Base-by-base conservation (phyloP, 2,329 filamentous ascomycete genomes). In the Ophiostoma pallidulum region DNA sequence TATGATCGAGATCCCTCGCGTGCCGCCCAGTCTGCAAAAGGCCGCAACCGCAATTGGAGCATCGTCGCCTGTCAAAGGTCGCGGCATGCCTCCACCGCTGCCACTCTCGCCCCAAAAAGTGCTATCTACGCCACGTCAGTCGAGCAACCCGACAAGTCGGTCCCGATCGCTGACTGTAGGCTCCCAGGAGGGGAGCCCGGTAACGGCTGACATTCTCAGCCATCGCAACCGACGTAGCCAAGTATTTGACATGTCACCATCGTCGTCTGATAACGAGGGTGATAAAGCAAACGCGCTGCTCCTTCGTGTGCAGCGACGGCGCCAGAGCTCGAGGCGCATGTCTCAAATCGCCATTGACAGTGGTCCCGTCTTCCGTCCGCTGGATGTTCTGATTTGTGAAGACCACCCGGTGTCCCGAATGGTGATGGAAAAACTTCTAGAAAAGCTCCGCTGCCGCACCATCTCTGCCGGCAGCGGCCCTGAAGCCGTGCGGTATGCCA, bases 401-500 rank as follows among this genome's bases (percentile, higher is more conserved):
- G 92, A 98, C 59, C 92, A 98, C 62, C 92, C 92, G 0, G 91
- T 98, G 4, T 95, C 92, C 6, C 80, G 91, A 19, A 82, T 98
- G 71, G 91, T 98, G n/a, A 97, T 98, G 91, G 92, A 98, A 62
- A 92, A 94, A 58, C 70, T 98, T 8, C 75, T 98, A 45, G 92
- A 98, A 64, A 98, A 97, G 66, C 72, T 97, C 31, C 84, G 88
- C 31, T 98, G 92, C 59, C 86, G 92, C 36, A 96, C 91, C 8
- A 92, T 98, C 58, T 89, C 87, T 3, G 91, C 92, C 4, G 77
- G 83, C 3, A 95, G 90, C 57, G 92, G 92, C 1, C 83, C 87
- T 0, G 92, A 98, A 61, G 92, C 91, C 10, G 84, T 95, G 58
- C 81, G 91, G 19, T 95, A 92, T 65, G 89, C 92, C 24, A 86